Conservation (phyloP, 2,329 filamentous ascomycete genomes). For the Sporothrix humicola region DNA sequence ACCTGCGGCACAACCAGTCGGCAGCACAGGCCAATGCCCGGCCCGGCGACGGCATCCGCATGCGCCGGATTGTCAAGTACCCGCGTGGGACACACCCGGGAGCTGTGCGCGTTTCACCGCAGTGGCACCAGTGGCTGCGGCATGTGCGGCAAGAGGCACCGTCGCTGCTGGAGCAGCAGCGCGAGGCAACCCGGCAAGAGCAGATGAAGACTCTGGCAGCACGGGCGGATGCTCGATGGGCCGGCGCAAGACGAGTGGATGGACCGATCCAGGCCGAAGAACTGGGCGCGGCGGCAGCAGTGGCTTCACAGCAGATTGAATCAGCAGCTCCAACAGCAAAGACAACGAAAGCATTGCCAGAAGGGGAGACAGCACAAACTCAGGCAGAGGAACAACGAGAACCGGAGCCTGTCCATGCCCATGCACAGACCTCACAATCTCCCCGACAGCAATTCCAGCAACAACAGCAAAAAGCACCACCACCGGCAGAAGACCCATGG, state of each 20-base stretch:
- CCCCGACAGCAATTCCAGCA: neutral
- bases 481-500: constrained; percentile 60
- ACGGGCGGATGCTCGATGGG: constrained; percentile 68
- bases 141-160: constrained; percentile 63
- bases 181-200: constrained; percentile 59
- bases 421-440: neutral
- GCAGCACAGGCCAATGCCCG: constrained; percentile 38
- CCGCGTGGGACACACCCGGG: constrained; percentile 60
- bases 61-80: constrained; percentile 67
- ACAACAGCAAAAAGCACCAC: constrained; percentile 22
- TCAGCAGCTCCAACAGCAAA: neutral
- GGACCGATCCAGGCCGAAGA: constrained; percentile 25
- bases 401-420: constrained; percentile 24
- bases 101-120: constrained; percentile 62
- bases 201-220: constrained; percentile 63
- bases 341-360: neutral
- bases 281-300: constrained; percentile 27
- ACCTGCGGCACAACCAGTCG: constrained; percentile 51
- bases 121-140: constrained; percentile 73
- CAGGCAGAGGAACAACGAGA: neutral
- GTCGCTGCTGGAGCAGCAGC: constrained; percentile 60
- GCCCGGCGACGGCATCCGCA: constrained; percentile 43
- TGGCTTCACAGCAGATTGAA: constrained; percentile 34
- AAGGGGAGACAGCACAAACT: neutral
- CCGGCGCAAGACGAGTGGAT: constrained; percentile 53